These are phyloP conservation scores for Mikania micrantha DNA, from an alignment of 129 eudicot species.

Conservation along the genomic window DNA sequence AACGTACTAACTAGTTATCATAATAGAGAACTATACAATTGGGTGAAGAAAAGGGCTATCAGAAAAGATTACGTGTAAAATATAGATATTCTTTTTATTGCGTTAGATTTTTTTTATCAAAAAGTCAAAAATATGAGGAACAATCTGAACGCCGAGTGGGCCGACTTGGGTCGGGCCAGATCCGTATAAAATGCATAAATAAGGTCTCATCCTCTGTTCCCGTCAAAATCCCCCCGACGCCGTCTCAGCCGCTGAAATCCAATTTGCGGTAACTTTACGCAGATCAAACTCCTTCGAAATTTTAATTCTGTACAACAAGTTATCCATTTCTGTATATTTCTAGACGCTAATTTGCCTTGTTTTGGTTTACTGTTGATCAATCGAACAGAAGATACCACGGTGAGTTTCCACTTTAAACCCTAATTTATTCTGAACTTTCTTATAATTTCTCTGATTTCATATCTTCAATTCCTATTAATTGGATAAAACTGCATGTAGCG, in stretches of 20 bases:
- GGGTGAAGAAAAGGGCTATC: no score
- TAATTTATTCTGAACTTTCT: not conserved
- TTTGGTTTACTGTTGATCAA: conserved; percentile 1
- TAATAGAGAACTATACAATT: no score
- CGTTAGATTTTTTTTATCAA: no score
- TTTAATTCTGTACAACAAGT: not conserved
- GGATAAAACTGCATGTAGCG: not conserved
- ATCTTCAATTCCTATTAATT: not conserved
- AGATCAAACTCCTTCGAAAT: not conserved
- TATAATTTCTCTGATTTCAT: not conserved
- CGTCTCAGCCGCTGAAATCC: conserved; percentile 6
- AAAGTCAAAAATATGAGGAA: no score
- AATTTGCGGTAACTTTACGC: not conserved
- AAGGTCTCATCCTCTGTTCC: conserved; percentile 1
- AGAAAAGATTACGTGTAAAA: no score
- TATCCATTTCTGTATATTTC: not conserved
- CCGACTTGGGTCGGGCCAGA: conserved; percentile 7
- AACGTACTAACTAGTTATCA: no score
- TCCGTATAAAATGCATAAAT: not conserved
- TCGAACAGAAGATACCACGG: conserved; percentile 11
- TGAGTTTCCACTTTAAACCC: conserved; percentile 7
- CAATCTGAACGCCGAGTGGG: not conserved
- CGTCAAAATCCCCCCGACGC: conserved; percentile 5
- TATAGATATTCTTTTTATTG: no score
- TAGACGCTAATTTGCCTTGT: not conserved